Percentiles rank a stretch among this genome's conserved stretches.
These are phyloP conservation scores for Acer yangbiense DNA, from an alignment of 345 rosid genomes.

Conservation along the genomic window DNA sequence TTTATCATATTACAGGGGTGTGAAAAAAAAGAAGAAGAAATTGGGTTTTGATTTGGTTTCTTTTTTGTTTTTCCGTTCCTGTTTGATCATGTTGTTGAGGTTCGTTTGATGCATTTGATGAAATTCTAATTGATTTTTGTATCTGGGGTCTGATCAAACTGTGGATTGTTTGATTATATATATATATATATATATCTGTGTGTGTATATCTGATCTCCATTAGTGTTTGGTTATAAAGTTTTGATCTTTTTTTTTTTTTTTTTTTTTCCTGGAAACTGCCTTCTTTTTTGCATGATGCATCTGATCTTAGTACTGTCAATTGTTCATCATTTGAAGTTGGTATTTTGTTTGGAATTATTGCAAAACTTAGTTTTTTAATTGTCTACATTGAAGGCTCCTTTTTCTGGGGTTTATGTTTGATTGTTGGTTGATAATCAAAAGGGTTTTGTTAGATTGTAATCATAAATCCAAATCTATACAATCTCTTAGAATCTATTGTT, in stretches of 20 bases:
- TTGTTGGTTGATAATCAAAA: background rate
- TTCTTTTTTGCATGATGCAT: constrained; percentile 2
- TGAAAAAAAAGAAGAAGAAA: background rate
- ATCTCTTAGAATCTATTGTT: constrained; percentile 10
- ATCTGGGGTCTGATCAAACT: constrained; percentile 19
- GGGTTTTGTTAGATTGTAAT: constrained; percentile 11
- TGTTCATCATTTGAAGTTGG: background rate
- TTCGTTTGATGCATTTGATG: constrained; percentile 23
- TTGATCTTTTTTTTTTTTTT: background rate
- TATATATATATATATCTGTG: background rate
- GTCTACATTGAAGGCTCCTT: background rate
- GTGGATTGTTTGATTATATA: constrained; percentile 5
- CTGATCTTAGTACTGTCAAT: constrained; percentile 5
- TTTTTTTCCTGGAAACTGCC: background rate
- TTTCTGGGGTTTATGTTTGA: background rate
- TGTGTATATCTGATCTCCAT: constrained; percentile 2
- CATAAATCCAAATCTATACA: constrained; percentile 12
- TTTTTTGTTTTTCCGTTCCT: background rate
- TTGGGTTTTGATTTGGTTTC: constrained; percentile 16
- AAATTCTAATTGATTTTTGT: background rate
- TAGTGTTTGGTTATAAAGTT: background rate
- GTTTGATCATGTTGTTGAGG: constrained; percentile 8
- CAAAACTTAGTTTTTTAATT: background rate
- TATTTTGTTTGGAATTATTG: background rate
- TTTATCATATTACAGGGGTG: background rate